phyloP scores from a whole-genome alignment of 495 filamentous ascomycete genomes.

The Sordaria brevicollis region DNA sequence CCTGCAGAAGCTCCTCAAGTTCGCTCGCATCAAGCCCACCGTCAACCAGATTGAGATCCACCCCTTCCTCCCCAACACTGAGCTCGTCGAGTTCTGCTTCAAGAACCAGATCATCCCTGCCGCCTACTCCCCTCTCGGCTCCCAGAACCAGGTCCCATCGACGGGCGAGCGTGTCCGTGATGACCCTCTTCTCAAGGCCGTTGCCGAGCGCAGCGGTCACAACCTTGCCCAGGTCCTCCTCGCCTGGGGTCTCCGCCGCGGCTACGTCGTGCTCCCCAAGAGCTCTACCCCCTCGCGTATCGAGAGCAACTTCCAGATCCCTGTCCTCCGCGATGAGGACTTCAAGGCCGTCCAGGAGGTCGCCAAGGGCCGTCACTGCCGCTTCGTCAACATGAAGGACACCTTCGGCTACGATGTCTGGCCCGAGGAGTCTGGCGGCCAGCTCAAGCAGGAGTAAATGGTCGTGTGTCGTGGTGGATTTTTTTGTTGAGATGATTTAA shows the following conservation, averaged over 20 bases:
- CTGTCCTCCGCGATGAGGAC: constrained; percentile 30
- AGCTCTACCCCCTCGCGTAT: constrained; percentile 57
- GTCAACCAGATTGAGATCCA: constrained; percentile 44
- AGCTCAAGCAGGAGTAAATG: constrained; percentile 2
- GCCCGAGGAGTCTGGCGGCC: constrained; percentile 29
- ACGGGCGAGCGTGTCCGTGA: constrained; percentile 36
- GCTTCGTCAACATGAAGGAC: constrained; percentile 79
- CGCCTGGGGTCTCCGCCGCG: constrained; percentile 32
- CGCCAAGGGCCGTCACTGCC: constrained; percentile 40
- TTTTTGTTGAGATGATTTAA: neutral
- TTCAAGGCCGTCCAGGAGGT: constrained; percentile 32
- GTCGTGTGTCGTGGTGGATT: neutral
- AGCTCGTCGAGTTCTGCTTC: constrained; percentile 45
- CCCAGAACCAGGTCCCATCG: constrained; percentile 46
- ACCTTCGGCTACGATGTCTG: constrained; percentile 43
- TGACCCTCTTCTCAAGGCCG: constrained; percentile 28
- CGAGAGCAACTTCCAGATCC: constrained; percentile 40
- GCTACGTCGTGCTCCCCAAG: constrained; percentile 40
- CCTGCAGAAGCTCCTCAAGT: constrained; percentile 29
- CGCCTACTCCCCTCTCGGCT: constrained; percentile 55
- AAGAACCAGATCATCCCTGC: constrained; percentile 52
- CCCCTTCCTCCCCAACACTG: constrained; percentile 41
- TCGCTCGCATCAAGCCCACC: constrained; percentile 32
- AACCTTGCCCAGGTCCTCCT: constrained; percentile 38
- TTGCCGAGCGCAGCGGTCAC: constrained; percentile 29